Conservation (phyloP, 2,329 filamentous ascomycete genomes). For the Stagonosporopsis vannaccii region DNA sequence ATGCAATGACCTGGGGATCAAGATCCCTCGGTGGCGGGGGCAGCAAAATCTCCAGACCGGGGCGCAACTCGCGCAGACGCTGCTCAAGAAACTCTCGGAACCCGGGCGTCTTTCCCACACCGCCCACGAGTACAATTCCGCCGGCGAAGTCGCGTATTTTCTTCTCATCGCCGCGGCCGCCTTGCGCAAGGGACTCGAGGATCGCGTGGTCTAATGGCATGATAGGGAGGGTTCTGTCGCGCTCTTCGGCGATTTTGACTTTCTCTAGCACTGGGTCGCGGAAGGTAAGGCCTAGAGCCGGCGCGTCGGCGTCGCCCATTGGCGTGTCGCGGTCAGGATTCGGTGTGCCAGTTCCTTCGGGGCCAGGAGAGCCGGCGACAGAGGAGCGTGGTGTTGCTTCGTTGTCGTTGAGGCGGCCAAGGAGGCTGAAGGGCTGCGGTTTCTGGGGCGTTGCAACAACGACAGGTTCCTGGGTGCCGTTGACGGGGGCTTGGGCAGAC, state of each 20-base stretch:
- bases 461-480: conserved; percentile 45
- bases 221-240: conserved; percentile 81
- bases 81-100: conserved; percentile 87
- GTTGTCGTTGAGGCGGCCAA: conserved; percentile 71
- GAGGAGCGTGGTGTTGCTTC: conserved; percentile 85
- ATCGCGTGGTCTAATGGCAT: conserved; percentile 90
- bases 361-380: conserved; percentile 84
- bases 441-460: conserved; percentile 63
- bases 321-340: conserved; percentile 58
- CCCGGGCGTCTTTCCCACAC: conserved; percentile 61
- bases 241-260: conserved; percentile 65
- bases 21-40: conserved; percentile 83
- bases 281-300: conserved; percentile 43
- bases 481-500: conserved; percentile 32
- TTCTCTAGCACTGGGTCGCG: conserved; percentile 58
- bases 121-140: conserved; percentile 51
- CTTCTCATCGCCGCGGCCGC: conserved; percentile 87
- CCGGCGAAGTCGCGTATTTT: conserved; percentile 82
- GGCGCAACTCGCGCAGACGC: conserved; percentile 71
- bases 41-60: conserved; percentile 68
- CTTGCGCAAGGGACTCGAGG: conserved; percentile 85
- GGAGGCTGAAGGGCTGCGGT: conserved; percentile 71
- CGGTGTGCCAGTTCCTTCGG: conserved; percentile 81
- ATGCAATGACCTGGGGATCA: conserved; percentile 95
- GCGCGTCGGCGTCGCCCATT: conserved; percentile 48